Conservation (phyloP, 768 basidiomycete genomes). For the Boletus sensibilis region DNA sequence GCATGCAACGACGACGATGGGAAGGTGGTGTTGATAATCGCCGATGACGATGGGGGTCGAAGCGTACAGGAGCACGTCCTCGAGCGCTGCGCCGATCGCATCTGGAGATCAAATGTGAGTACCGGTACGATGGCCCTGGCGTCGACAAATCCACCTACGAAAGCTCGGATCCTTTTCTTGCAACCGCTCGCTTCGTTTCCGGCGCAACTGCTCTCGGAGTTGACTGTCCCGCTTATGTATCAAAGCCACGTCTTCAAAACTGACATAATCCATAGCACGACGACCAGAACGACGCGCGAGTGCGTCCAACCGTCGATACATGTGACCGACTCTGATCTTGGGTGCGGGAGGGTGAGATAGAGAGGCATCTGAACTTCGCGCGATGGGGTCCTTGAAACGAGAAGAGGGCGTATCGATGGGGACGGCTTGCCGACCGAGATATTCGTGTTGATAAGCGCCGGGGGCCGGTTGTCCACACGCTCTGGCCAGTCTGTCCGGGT, state of each 20-base stretch:
- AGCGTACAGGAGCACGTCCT: slow-evolving; percentile 33
- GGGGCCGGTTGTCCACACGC: slow-evolving; percentile 27
- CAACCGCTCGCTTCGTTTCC: slow-evolving; percentile 17
- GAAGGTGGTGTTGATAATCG: slow-evolving; percentile 39
- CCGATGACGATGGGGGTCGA: slow-evolving; percentile 35
- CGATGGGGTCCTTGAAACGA: background rate
- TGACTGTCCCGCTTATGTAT: slow-evolving; percentile 20
- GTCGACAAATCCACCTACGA: slow-evolving; percentile 20
- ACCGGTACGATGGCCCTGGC: background rate
- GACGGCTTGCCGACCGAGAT: background rate
- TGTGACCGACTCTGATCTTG: slow-evolving; percentile 15
- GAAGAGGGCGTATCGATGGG: background rate
- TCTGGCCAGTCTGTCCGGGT: slow-evolving; percentile 29
- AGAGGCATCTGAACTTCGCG: background rate
- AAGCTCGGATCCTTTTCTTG: slow-evolving; percentile 26
- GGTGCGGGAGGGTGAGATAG: slow-evolving; percentile 15
- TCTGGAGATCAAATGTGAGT: slow-evolving; percentile 20
- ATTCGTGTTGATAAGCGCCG: slow-evolving; percentile 8
- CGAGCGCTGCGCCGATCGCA: slow-evolving; percentile 38
- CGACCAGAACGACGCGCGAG: slow-evolving; percentile 20
- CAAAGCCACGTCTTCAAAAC: slow-evolving; percentile 21
- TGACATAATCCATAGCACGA: slow-evolving; percentile 31
- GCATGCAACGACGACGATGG: slow-evolving; percentile 40
- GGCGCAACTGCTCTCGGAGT: slow-evolving; percentile 24
- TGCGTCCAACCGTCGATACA: slow-evolving; percentile 29